These are phyloP conservation scores for Cladochytrium replicatum DNA, from an alignment of 192 early-diverging fungal species.

Conservation along the genomic window DNA sequence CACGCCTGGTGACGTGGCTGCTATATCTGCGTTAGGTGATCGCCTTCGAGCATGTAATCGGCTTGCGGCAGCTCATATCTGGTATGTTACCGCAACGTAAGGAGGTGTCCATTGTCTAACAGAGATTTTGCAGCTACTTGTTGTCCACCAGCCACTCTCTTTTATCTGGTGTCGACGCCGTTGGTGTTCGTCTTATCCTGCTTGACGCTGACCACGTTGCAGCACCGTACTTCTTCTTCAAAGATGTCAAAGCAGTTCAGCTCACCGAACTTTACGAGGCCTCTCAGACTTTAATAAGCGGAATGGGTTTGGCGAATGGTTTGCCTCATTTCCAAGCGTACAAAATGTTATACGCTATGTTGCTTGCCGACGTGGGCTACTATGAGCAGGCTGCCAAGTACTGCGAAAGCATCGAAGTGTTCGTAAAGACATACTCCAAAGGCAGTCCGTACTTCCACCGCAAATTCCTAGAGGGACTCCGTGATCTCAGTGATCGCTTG, in stretches of 20 bases:
- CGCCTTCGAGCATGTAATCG: slow-evolving; percentile 43
- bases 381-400: slow-evolving; percentile 63
- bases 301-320: slow-evolving; percentile 29
- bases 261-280: slow-evolving; percentile 81
- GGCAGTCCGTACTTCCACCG: slow-evolving; percentile 75
- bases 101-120: background rate
- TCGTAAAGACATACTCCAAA: slow-evolving; percentile 60
- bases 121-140: slow-evolving; percentile 34
- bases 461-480: slow-evolving; percentile 58
- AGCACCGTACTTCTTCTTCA: slow-evolving; percentile 33
- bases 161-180: slow-evolving; percentile 55
- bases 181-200: slow-evolving; percentile 52
- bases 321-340: slow-evolving; percentile 87
- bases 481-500: slow-evolving; percentile 61
- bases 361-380: slow-evolving; percentile 71
- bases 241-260: slow-evolving; percentile 49
- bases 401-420: slow-evolving; percentile 61
- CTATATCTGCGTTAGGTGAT: slow-evolving; percentile 73
- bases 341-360: slow-evolving; percentile 74
- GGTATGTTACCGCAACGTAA: slow-evolving; percentile 51
- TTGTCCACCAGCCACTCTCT: slow-evolving; percentile 52
- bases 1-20: slow-evolving; percentile 56
- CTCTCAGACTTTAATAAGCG: slow-evolving; percentile 41
- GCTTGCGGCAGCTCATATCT: slow-evolving; percentile 64
- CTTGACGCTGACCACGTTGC: slow-evolving; percentile 47